A percentile compares a stretch with the other conserved stretches of the same genome.
phyloP scores from a whole-genome alignment of 768 basidiomycete species.

The Chalciporus pseudorubinellus region DNA sequence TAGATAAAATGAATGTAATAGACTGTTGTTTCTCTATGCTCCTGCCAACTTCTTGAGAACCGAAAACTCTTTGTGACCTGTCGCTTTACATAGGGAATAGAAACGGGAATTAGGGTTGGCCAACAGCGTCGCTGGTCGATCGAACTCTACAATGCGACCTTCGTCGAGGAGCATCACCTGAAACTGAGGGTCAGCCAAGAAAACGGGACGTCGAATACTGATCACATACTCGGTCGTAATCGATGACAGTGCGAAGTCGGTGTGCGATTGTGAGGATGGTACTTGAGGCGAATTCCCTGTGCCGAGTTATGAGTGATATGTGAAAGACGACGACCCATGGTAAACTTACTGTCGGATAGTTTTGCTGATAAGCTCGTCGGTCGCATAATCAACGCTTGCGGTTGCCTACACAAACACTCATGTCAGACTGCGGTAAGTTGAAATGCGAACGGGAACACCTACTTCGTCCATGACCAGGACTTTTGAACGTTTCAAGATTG shows the following conservation, averaged over 20 bases:
- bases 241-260: conserved; percentile 74
- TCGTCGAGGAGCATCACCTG: conserved; percentile 78
- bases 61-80: conserved; percentile 69
- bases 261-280: conserved; percentile 86
- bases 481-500: conserved; percentile 75
- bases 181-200: conserved; percentile 1
- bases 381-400: conserved; percentile 81
- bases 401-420: conserved; percentile 47
- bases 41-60: conserved; percentile 67
- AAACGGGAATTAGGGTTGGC: conserved; percentile 58
- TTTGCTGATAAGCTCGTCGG: conserved; percentile 82
- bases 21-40: conserved; percentile 1
- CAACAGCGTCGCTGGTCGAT: conserved; percentile 58
- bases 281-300: conserved; percentile 73
- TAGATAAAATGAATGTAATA: not conserved
- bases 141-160: conserved; percentile 77
- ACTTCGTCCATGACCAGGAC: conserved; percentile 86
- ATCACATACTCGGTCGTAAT: conserved; percentile 70
- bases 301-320: not conserved
- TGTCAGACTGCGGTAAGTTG: conserved; percentile 4
- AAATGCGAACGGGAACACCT: conserved; percentile 13
- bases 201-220: conserved; percentile 3
- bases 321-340: not conserved
- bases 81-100: conserved; percentile 67
- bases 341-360: conserved; percentile 71